phyloP scores from a whole-genome alignment of 1,139 yeast species.

The Saccharomyces hybrid region DNA sequence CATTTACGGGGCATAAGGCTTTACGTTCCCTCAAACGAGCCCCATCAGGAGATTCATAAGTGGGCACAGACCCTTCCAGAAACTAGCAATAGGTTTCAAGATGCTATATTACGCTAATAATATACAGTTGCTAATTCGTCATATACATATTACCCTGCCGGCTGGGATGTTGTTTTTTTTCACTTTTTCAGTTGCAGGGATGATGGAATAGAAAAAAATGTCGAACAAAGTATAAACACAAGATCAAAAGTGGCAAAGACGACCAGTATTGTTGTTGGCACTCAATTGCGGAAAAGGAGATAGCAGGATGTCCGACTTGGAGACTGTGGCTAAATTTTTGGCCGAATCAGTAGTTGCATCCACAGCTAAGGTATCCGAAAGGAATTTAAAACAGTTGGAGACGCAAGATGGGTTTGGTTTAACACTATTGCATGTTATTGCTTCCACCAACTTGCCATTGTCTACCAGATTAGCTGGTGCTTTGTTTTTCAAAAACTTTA shows the following conservation, averaged over 20 bases:
- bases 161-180: not conserved
- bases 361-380: constrained; percentile 56
- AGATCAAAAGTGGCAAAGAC: not conserved
- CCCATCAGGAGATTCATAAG: constrained; percentile 1
- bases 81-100: constrained; percentile 30
- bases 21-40: constrained; percentile 36
- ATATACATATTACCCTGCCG: not conserved
- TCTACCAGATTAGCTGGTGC: constrained; percentile 81
- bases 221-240: not conserved
- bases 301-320: constrained; percentile 32
- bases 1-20: constrained; percentile 71
- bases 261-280: not conserved
- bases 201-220: not conserved
- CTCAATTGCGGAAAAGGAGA: not conserved
- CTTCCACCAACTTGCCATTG: constrained; percentile 46
- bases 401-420: constrained; percentile 64
- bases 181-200: not conserved
- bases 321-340: constrained; percentile 31
- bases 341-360: constrained; percentile 37
- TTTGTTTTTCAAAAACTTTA: constrained; percentile 78
- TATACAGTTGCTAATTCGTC: not conserved
- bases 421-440: constrained; percentile 68
- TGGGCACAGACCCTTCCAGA: constrained; percentile 12
- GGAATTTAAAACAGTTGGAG: constrained; percentile 54
- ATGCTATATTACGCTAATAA: constrained; percentile 31